phyloP scores from a whole-genome alignment of 2,329 filamentous ascomycete genomes.

The Lecanosticta acicola region DNA sequence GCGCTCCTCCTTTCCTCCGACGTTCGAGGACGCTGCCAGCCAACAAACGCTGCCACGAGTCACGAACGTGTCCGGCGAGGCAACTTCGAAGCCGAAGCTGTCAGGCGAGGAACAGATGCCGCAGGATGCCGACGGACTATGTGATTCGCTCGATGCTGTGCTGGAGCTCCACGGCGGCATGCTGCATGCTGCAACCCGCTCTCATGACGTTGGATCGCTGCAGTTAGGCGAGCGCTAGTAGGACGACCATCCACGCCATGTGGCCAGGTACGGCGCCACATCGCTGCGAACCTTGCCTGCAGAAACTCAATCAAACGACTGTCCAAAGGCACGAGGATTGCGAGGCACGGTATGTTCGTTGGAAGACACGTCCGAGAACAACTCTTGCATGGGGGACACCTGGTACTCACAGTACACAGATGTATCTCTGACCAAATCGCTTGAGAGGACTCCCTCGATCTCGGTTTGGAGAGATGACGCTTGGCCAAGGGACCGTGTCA shows the following conservation, averaged over 20 bases:
- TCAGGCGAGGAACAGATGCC: not conserved
- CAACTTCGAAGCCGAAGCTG: too few species aligned
- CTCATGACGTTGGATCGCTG: constrained; percentile 4
- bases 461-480: constrained; percentile 3
- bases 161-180: constrained; percentile 5
- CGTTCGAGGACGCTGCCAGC: too few species aligned
- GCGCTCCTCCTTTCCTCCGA: not conserved
- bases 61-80: too few species aligned
- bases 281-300: constrained; percentile 9
- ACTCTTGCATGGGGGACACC: too few species aligned
- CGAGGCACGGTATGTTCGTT: constrained; percentile 4
- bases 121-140: not conserved
- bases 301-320: constrained; percentile 12
- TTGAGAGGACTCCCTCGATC: constrained; percentile 6
- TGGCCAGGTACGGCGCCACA: constrained; percentile 1
- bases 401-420: too few species aligned
- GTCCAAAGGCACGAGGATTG: constrained; percentile 10
- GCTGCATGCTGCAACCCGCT: too few species aligned
- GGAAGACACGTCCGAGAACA: constrained; percentile 1
- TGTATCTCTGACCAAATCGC: too few species aligned
- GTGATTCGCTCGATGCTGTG: constrained; percentile 4
- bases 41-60: too few species aligned
- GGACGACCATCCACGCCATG: constrained; percentile 1
- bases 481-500: constrained; percentile 1
- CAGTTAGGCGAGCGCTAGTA: too few species aligned